Evolutionary conservation across 768 basidiomycete genomes (phyloP).

Genomic region (Candolleomyces aberdarensis): DNA sequence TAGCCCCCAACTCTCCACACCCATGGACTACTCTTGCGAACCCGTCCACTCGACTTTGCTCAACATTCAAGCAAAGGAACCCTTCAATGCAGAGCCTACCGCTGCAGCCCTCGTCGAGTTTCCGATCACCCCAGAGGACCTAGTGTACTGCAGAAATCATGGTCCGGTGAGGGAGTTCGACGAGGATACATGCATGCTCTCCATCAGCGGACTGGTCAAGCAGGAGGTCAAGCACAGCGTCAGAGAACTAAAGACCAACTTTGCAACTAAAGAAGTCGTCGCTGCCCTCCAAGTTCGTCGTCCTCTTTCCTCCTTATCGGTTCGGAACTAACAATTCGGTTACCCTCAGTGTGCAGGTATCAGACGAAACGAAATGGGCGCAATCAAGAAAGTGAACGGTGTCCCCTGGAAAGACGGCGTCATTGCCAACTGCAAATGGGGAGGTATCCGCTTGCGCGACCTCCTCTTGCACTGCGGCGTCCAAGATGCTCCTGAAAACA

Average conservation of each 20-base stretch:
- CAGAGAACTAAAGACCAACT: slow-evolving; percentile 35
- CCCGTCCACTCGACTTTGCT: slow-evolving; percentile 48
- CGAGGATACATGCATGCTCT: slow-evolving; percentile 39
- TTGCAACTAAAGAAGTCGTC: slow-evolving; percentile 40
- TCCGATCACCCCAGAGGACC: slow-evolving; percentile 55
- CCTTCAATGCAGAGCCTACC: slow-evolving; percentile 71
- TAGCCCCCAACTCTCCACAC: slow-evolving; percentile 11
- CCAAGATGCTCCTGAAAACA: slow-evolving; percentile 19
- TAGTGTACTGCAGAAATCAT: slow-evolving; percentile 74
- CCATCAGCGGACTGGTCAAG: slow-evolving; percentile 33
- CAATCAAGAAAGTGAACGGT: slow-evolving; percentile 53
- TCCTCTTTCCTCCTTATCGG: neutral
- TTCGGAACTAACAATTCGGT: neutral
- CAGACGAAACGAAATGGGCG: slow-evolving; percentile 61
- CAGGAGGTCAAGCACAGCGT: slow-evolving; percentile 33
- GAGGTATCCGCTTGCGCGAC: slow-evolving; percentile 56
- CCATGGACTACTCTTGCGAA: slow-evolving; percentile 48
- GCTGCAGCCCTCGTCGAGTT: slow-evolving; percentile 55
- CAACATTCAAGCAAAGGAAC: slow-evolving; percentile 41
- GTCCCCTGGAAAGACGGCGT: slow-evolving; percentile 67
- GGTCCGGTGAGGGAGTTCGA: slow-evolving; percentile 54
- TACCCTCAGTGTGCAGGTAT: slow-evolving; percentile 58
- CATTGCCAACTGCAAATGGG: slow-evolving; percentile 69
- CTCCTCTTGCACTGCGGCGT: slow-evolving; percentile 48
- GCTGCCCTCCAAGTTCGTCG: slow-evolving; percentile 54